These are phyloP conservation scores for Cystobasidium ongulense DNA, from an alignment of 768 basidiomycete species.

Conservation along the genomic window DNA sequence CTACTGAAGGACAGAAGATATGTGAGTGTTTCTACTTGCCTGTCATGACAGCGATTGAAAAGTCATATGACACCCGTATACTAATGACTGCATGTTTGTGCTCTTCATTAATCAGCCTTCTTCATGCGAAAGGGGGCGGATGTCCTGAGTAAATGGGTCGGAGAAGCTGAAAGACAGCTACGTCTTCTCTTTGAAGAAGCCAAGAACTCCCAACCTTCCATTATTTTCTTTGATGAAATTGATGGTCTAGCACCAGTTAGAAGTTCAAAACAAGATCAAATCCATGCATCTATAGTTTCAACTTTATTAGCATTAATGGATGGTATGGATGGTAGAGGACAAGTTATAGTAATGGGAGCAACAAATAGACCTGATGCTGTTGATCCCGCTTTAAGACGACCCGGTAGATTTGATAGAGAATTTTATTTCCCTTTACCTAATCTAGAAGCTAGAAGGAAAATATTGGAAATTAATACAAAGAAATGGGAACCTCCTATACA, in stretches of 20 bases:
- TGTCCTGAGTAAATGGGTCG: constrained; percentile 96
- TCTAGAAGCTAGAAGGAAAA: constrained; percentile 73
- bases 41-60: too few species aligned
- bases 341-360: constrained; percentile 94
- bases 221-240: constrained; percentile 99
- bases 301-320: constrained; percentile 96
- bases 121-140: constrained; percentile 99
- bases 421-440: constrained; percentile 93
- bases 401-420: constrained; percentile 92
- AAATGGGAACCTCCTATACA: constrained; percentile 78
- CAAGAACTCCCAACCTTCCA: constrained; percentile 78
- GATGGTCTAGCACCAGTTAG: constrained; percentile 96
- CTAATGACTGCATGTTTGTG: background rate
- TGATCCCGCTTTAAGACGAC: constrained; percentile 85
- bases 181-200: constrained; percentile 95
- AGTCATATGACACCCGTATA: too few species aligned
- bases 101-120: constrained; percentile 59
- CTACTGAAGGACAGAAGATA: constrained; percentile 73
- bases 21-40: constrained; percentile 53
- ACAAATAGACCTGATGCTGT: constrained; percentile 97
- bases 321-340: constrained; percentile 94
- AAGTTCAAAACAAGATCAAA: constrained; percentile 97
- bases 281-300: constrained; percentile 93
- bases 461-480: constrained; percentile 78
- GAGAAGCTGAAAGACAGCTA: constrained; percentile 93